Evolutionary conservation across 2,329 filamentous ascomycete genomes (phyloP), one percentile per base, ranked within the genome.

Genomic region (Elsinoe perseae): DNA sequence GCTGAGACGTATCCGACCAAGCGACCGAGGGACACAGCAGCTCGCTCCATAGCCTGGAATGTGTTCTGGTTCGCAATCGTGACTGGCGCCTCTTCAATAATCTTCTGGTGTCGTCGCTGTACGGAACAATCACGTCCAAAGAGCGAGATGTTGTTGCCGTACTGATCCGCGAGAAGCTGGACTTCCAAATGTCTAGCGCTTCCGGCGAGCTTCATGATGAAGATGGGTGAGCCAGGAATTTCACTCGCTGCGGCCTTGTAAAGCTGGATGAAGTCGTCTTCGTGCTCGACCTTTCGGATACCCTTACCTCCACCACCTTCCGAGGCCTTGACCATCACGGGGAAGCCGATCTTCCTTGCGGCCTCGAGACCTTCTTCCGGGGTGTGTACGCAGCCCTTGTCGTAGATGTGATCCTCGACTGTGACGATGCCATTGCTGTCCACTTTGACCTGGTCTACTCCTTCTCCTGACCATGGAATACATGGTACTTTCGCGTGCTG

Each of bases 281-380:
- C 91, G 60, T 79, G 79, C 60, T 89, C 79, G 63, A 93, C 93
- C 77, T 97, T 96, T 70, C 95, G 89, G 70, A 98, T 98, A 80
- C 93, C 93, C 79, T 98, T 98, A 70, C 93, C 93, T 76, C 93
- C 93, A 77, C 93, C 93, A 76, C 93, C 93, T 78, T 98, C 93
- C 2, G 93, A 97, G n/a, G 93, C 93, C 80, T 98, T 98, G 72
- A 98, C 89, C 93, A 98, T 98, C 78, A 98, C 87, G 14, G 93
- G 93, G 77, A 98, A 98, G 63, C 93, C 93, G 71, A 98, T 98
- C 68, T 89, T 81, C 70, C 82, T 84, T 58, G 93, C 93, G 68
- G 87, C 90, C 68, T 82, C 76, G 52, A 98, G 81, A 74, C 92
- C 93, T 74, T 98, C 90, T 73, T 95, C 78, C 73, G 89, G 90